phyloP scores from a whole-genome alignment of 768 basidiomycete species.

The Auriscalpium orientale region DNA sequence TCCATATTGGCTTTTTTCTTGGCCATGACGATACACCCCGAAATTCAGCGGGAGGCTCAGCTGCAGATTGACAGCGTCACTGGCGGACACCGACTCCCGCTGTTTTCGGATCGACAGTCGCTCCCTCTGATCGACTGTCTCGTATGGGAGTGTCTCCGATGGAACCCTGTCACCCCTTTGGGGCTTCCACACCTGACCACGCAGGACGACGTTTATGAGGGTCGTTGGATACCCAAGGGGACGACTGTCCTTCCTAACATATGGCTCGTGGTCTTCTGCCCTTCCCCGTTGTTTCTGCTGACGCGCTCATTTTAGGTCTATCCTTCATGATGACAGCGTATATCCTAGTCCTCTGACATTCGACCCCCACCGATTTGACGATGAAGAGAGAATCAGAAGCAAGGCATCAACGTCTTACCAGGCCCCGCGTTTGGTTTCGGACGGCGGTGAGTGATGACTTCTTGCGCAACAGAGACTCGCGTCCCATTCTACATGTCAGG shows the following conservation, averaged over 20 bases:
- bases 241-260: slow-evolving; percentile 17
- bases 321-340: slow-evolving; percentile 25
- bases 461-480: background rate
- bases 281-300: background rate
- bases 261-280: background rate
- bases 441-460: slow-evolving; percentile 23
- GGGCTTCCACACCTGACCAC: slow-evolving; percentile 10
- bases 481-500: slow-evolving; percentile 16
- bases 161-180: slow-evolving; percentile 36
- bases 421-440: slow-evolving; percentile 36
- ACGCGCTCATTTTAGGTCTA: slow-evolving; percentile 13
- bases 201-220: slow-evolving; percentile 38
- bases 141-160: slow-evolving; percentile 28
- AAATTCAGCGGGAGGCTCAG: slow-evolving; percentile 41
- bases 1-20: slow-evolving; percentile 43
- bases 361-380: slow-evolving; percentile 30
- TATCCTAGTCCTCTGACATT: slow-evolving; percentile 37
- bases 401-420: slow-evolving; percentile 29
- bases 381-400: slow-evolving; percentile 18
- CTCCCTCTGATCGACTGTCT: slow-evolving; percentile 33
- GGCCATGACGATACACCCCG: slow-evolving; percentile 47
- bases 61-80: slow-evolving; percentile 43
- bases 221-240: slow-evolving; percentile 37
- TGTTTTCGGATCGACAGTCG: slow-evolving; percentile 32
- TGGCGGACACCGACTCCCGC: slow-evolving; percentile 38